Evolutionary conservation across 225 moss, liverwort and hornwort species (phyloP), one percentile per base, ranked within the genome.

Genomic region (Pleurozium schreberi): DNA sequence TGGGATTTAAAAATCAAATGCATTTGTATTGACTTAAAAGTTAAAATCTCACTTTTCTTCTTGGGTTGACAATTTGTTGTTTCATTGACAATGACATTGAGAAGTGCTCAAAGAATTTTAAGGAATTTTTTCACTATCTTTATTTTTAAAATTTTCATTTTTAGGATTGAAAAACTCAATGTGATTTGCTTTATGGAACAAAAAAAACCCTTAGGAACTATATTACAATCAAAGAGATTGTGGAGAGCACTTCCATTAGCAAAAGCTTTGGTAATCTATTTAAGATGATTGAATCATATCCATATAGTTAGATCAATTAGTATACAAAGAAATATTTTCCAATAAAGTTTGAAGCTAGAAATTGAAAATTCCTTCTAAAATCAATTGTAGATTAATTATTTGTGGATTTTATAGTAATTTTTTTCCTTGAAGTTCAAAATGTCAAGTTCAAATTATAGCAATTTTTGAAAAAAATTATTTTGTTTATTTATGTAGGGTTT

Each of bases 111-210:
- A n/a, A 55, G 42, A 36, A 12, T 28, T 28, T 1, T 11, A n/a
- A 40, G 0, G 10, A 58, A 18, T 40, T 26, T 0, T 40, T 58
- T n/a, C 2, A n/a, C 0, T 27, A 1, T 23, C 8, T 17, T 6
- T 22, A 25, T 26, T 34, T 38, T 26, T 27, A 3, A 27, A 57
- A 27, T 7, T 16, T 0, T 5, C 2, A 18, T 27, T 40, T 59
- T 18, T 2, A n/a, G 2, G 18, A 55, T 55, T 38, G 42, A 4
- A 33, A 30, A 31, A 31, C 0, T 61, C 18, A 30, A 31, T 20
- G 11, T 30, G 14, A 33, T 21, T 61, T 31, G 22, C 33, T 21
- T 45, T 14, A 3, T 62, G 3, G 8, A 45, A 62, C 4, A 81
- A 3, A 45, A 62, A 43, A 60, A 14, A 31, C 33, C 0, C 14